Conservation (phyloP, 768 basidiomycete genomes). For the Auricularia heimuer region DNA sequence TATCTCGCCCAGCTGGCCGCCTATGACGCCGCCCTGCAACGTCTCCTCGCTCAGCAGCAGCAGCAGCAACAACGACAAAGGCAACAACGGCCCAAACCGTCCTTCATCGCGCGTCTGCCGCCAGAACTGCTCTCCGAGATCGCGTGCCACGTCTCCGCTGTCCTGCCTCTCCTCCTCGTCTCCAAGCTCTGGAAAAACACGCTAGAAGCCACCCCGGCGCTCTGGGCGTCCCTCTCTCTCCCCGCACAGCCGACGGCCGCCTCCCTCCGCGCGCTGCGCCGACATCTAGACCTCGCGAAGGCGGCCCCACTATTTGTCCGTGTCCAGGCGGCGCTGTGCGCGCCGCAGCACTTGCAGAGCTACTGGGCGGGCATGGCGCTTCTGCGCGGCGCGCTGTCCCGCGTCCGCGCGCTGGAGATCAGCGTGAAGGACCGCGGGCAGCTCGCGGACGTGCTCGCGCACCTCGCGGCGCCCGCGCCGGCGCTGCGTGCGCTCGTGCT, state of each 20-base stretch:
- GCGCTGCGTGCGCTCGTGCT: neutral
- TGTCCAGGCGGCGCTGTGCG: neutral
- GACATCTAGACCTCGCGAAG: neutral
- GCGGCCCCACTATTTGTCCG: neutral
- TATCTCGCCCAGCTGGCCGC: neutral
- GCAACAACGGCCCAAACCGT: neutral
- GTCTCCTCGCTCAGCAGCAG: neutral
- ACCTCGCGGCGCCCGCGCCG: neutral
- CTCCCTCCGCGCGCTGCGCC: neutral
- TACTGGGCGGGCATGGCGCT: neutral
- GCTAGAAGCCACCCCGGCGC: neutral
- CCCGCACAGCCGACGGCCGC: neutral
- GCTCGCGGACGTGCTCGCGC: neutral
- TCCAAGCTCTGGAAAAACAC: neutral
- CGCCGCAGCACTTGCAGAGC: neutral
- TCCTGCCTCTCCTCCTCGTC: neutral
- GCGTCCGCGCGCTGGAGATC: neutral
- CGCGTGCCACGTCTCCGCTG: neutral
- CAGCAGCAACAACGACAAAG: neutral
- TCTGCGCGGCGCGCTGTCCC: neutral
- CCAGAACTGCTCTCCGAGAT: neutral
- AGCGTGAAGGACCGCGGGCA: neutral
- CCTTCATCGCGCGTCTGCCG: neutral
- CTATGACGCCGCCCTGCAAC: neutral
- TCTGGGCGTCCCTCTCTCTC: neutral